A percentile compares a stretch with the other conserved stretches of the same genome.
Conservation (phyloP, 1,284 basidiomycete genomes). For the Fomitopsis betulina region DNA sequence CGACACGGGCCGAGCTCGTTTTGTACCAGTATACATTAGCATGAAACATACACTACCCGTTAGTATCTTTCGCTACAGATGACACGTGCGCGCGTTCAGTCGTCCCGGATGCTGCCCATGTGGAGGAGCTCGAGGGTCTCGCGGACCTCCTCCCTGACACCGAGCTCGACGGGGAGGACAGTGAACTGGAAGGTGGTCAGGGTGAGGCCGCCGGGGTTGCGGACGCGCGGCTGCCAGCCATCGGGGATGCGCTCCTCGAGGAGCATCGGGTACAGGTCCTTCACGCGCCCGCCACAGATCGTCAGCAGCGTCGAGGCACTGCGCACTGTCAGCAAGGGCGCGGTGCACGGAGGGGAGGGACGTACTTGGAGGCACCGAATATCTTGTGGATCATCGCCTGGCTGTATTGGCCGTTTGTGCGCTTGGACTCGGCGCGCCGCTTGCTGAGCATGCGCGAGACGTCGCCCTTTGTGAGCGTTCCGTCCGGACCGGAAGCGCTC, state of each 20-base stretch:
- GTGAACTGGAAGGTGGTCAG: constrained; percentile 52
- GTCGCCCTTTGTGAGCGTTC: constrained; percentile 48
- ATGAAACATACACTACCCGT: neutral
- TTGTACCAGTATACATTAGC: neutral
- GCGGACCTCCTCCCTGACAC: constrained; percentile 30
- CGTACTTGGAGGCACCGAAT: constrained; percentile 63
- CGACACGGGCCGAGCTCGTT: neutral
- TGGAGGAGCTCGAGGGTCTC: neutral
- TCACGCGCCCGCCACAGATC: constrained; percentile 58
- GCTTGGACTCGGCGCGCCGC: constrained; percentile 50
- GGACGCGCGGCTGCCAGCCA: constrained; percentile 62
- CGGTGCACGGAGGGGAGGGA: neutral
- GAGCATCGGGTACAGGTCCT: constrained; percentile 51
- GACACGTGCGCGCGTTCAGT: neutral
- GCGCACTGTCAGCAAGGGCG: neutral
- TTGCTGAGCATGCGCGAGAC: constrained; percentile 49
- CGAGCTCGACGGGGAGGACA: constrained; percentile 48
- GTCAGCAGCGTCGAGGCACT: constrained; percentile 56
- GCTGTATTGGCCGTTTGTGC: constrained; percentile 50
- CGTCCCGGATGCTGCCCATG: neutral
- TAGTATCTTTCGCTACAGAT: no score
- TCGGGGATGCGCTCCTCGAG: constrained; percentile 63
- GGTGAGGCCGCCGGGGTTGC: constrained; percentile 54
- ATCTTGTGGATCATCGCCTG: constrained; percentile 45
- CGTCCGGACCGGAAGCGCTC: constrained; percentile 46